Base-by-base conservation (phyloP, 2,329 filamentous ascomycete species). In the Cladophialophora exuberans region DNA sequence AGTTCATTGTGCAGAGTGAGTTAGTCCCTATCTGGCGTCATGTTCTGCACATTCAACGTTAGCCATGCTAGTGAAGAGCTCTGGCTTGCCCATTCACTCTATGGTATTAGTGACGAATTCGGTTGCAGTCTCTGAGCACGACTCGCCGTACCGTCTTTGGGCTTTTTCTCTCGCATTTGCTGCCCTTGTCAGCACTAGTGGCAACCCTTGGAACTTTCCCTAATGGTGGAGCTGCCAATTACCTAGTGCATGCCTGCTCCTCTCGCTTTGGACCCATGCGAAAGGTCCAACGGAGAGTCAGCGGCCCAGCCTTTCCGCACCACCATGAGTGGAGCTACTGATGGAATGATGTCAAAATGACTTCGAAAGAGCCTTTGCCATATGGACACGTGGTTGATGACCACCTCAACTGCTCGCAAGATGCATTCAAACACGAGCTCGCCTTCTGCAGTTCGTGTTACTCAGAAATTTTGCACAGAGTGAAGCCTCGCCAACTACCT, bases 331-430 rank as follows among this genome's bases (percentile, higher is more conserved):
- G 28, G 23, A 22, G 22, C 15, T 22, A 20, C 23, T 15, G n/a
- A n/a, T 22, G 26, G 6, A 20, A 44, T 17, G 11, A 44, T 38
- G 30, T 17, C 38, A 25, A 33, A 26, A 7, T 18, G 31, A 11
- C 23, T 22, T 20, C 41, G 22, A 23, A 23, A 20, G 23, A 50
- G 38, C 56, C 47, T 55, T 36, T 59, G 33, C 35, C 23, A 41
- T 20, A 11, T 33, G 38, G 52, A 59, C 52, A 59, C 57, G 57
- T 59, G 44, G 44, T 42, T 39, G 28, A 22, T n/a, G 17, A 17
- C 41, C 5, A 35, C n/a, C 30, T 17, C 25, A 10, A 7, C 52
- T 22, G 4, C 33, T 43, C 49, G 57, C 44, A 51, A 43, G 18
- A 22, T 43, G 44, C 53, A 52, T 47, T 15, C 11, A n/a, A 31